Percentiles rank a stretch among this genome's conserved stretches.
Conservation (phyloP, 441 rosid species). For the Gossypium schwendimanii region DNA sequence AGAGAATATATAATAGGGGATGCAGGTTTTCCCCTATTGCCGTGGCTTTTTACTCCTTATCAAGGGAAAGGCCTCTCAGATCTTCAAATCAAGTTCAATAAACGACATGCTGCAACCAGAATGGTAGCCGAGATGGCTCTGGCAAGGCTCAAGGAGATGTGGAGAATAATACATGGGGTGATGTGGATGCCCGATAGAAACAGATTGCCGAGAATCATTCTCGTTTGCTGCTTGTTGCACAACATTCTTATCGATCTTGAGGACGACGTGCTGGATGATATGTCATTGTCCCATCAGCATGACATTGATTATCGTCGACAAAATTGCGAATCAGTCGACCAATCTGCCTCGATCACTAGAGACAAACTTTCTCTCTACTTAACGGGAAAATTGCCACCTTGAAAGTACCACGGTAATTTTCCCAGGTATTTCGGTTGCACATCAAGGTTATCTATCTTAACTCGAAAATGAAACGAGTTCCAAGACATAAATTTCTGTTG, state of each 20-base stretch:
- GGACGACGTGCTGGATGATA: constrained; percentile 40
- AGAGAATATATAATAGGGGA: constrained; percentile 76
- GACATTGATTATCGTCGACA: constrained; percentile 56
- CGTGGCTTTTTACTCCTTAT: constrained; percentile 79
- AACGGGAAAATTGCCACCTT: constrained; percentile 35
- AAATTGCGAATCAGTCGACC: constrained; percentile 37
- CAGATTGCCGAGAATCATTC: constrained; percentile 64
- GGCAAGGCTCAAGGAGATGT: constrained; percentile 69
- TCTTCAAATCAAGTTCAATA: constrained; percentile 53
- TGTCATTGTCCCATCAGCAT: constrained; percentile 39
- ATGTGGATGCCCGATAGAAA: constrained; percentile 92
- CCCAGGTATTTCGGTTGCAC: background rate
- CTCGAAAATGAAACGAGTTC: background rate
- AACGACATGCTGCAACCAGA: constrained; percentile 49
- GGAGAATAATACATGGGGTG: constrained; percentile 78
- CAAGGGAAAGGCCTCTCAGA: constrained; percentile 43
- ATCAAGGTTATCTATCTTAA: background rate
- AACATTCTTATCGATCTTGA: constrained; percentile 70
- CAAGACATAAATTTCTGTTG: background rate
- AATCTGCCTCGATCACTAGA: constrained; percentile 43
- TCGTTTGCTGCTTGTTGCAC: constrained; percentile 88
- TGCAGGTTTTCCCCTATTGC: constrained; percentile 62
- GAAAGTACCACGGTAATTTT: constrained; percentile 4
- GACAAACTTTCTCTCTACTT: constrained; percentile 50
- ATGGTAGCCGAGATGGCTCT: constrained; percentile 59